Conservation (phyloP, 129 eudicot species). For the Scalesia atractyloides region DNA sequence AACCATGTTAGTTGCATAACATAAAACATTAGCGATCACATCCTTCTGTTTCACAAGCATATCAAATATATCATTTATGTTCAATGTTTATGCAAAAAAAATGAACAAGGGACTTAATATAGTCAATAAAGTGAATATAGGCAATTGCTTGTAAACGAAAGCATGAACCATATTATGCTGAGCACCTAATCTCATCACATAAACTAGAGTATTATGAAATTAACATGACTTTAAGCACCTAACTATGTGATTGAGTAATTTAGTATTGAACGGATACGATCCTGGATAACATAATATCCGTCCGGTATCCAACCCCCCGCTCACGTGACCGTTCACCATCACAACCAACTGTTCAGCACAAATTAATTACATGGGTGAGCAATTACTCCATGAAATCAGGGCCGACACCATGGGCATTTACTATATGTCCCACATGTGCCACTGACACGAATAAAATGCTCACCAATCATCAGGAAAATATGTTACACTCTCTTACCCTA, state of each 20-base stretch:
- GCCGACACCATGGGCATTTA: no score
- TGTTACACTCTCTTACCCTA: no score
- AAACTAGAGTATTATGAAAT: neutral
- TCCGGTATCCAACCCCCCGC: neutral
- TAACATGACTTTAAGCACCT: neutral
- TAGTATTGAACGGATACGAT: neutral
- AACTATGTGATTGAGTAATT: neutral
- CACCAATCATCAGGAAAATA: no score
- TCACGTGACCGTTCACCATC: neutral
- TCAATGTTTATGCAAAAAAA: neutral
- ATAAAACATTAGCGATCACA: neutral
- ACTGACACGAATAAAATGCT: no score
- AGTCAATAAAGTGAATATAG: neutral
- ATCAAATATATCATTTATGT: neutral
- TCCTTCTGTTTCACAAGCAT: neutral
- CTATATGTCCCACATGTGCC: no score
- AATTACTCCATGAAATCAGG: no score
- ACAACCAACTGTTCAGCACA: no score
- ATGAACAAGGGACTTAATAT: neutral
- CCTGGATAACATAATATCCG: no score
- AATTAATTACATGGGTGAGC: no score
- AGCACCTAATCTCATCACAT: slow-evolving; percentile 1
- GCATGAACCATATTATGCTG: neutral
- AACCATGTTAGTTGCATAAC: slow-evolving; percentile 10
- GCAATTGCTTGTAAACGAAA: neutral